Base-by-base conservation (phyloP, 1,284 basidiomycete species). In the Sporisorium iseilematis-ciliati region DNA sequence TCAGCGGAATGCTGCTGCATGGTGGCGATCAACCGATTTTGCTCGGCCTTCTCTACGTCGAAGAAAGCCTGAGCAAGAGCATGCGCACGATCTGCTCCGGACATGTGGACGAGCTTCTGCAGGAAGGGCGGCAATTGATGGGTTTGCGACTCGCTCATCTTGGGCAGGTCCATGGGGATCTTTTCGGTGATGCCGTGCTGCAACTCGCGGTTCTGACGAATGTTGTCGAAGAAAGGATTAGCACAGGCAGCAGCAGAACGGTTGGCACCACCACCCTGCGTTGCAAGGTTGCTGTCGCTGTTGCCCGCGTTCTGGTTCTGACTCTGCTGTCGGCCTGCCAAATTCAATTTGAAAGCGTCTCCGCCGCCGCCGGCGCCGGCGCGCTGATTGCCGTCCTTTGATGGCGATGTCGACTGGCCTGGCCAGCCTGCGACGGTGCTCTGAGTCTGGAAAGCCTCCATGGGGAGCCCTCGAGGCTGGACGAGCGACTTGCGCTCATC, bases 161-260 rank as follows among this genome's bases (percentile, higher is more conserved):
- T 2, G 11, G 81, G 81, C 40, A 83, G 21, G 2, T 78, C 67
- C 62, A 84, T 67, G 1, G 83, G 83, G 23, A 84, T 75, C 21
- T 64, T 61, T 31, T 83, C 82, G 12, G 83, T 91, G n/a, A 87
- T 87, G 10, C 93, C 93, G 57, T 93, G 91, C 12, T 91, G 90
- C 38, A 97, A 89, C 87, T 99, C 96, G 18, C 92, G 86, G 82
- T 98, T 97, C 86, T 99, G 96, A 33, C 96, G 92, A 79, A 99
- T 93, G 80, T 93, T 92, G 86, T 99, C 95, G 78, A 95, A 87
- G 79, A 87, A 87, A 0, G 87, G 87, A 48, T 87, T 87, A 29
- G 82, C 78, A n/a, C 72, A 75, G 1, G 70, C 72, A 35, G 58
- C 49, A 10, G 55, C 50, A 0, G 58, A 21, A 18, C 65, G 52